phyloP scores from a whole-genome alignment of 257 asterid species.

The Eucommia ulmoides region DNA sequence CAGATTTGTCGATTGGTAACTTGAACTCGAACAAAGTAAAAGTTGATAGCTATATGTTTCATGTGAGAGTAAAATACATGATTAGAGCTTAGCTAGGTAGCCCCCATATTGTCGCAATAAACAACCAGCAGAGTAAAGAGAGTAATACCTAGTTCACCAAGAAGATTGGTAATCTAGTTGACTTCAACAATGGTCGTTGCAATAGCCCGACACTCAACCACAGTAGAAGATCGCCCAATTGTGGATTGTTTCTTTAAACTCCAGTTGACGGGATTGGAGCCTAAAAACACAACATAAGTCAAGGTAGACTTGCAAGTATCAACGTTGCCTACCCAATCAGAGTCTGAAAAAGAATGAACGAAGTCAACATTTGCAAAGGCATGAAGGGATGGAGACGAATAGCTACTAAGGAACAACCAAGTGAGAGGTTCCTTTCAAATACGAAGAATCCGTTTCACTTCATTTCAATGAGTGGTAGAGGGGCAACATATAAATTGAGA shows the following conservation, averaged over 20 bases:
- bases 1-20: background rate
- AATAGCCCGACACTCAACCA: background rate
- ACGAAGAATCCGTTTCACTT: background rate
- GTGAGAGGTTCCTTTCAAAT: background rate
- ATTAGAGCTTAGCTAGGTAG: background rate
- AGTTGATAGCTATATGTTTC: background rate
- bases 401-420: background rate
- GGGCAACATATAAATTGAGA: background rate
- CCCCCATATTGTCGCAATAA: background rate
- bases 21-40: background rate
- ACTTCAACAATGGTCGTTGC: background rate
- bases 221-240: background rate
- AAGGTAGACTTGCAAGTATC: background rate
- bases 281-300: background rate
- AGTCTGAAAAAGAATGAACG: no score
- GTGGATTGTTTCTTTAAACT: background rate
- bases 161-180: background rate
- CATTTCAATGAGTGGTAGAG: background rate
- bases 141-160: background rate
- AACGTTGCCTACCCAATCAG: background rate
- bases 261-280: conserved; percentile 1
- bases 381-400: background rate
- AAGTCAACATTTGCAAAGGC: no score
- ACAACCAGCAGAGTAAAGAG: background rate
- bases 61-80: background rate